phyloP scores from a whole-genome alignment of 108 stramenopile species.

The Skeletonema potamos region DNA sequence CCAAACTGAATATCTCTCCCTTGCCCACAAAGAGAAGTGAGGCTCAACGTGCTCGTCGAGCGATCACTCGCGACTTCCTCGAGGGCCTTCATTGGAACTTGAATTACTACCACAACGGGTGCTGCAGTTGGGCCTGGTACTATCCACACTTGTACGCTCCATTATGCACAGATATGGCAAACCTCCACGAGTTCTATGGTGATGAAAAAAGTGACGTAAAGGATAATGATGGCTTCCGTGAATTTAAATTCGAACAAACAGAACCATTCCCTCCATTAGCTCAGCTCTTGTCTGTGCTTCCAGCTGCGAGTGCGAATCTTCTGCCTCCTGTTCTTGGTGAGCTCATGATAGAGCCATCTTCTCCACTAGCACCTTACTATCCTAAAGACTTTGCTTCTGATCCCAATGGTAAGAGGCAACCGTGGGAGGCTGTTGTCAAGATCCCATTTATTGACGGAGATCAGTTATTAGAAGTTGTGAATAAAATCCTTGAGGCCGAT shows the following conservation, averaged over 20 bases:
- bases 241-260: conserved; percentile 65
- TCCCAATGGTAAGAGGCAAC: conserved; percentile 87
- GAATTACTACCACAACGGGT: conserved; percentile 97
- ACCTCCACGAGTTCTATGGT: conserved; percentile 75
- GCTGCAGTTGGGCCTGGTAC: conserved; percentile 96
- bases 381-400: conserved; percentile 82
- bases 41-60: conserved; percentile 70
- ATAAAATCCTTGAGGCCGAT: conserved; percentile 62
- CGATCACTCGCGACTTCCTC: conserved; percentile 83
- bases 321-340: conserved; percentile 87
- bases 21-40: conserved; percentile 33
- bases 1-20: conserved; percentile 80
- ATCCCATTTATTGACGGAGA: conserved; percentile 96
- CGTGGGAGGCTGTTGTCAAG: conserved; percentile 97
- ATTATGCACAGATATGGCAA: conserved; percentile 92
- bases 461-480: conserved; percentile 75
- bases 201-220: conserved; percentile 47
- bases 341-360: conserved; percentile 88
- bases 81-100: conserved; percentile 96
- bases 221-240: conserved; percentile 71
- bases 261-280: conserved; percentile 91
- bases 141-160: conserved; percentile 96
- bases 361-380: conserved; percentile 89
- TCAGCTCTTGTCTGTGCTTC: conserved; percentile 96
- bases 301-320: conserved; percentile 87